Base-by-base conservation (phyloP, 345 rosid species). In the Geranium brycei region DNA sequence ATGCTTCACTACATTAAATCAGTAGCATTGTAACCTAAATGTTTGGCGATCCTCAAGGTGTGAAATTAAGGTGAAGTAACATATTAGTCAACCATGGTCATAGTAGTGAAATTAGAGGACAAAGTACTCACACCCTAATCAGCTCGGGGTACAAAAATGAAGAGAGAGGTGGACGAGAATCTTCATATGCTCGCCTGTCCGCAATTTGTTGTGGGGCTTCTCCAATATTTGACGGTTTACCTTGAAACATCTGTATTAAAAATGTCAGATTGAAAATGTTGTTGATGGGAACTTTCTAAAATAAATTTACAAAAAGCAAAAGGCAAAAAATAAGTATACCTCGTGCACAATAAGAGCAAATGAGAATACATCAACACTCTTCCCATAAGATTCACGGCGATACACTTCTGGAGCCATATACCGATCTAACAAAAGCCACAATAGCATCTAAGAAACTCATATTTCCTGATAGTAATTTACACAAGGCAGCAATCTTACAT, bases 331-430 rank as follows among this genome's bases (percentile, higher is more conserved):
- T 23, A 23, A 35, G 30, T 18, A 55, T 76, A 85, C 87, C 90
- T 85, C 85, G 3, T 80, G 80, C 4, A 82, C 77, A 62, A 80
- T 69, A 60, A 85, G 65, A 62, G 87, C 85, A 71, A 80, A 82
- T 51, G 87, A 82, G 74, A 85, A 85, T 47, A 85, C 84, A 74
- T 85, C 87, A 40, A 82, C 77, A 57, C 85, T 82, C 73, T 80
- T 85, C 62, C 90, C 90, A 65, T 85, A 82, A 41, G 90, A 80
- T 72, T 82, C 87, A 59, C 87, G 81, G 56, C 87, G 82, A 66
- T 75, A 85, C 62, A 85, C 90, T 77, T 85, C 87, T 0, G 90
- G 90, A 16, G 85, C 85, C 90, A 85, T 80, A 70, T 85, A 85
- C 18, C 90, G 85, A 80, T 85, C 87, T 85, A 60, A 68, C 40